Conservation (phyloP, 2,329 filamentous ascomycete genomes). For the Fusarium circinatum region DNA sequence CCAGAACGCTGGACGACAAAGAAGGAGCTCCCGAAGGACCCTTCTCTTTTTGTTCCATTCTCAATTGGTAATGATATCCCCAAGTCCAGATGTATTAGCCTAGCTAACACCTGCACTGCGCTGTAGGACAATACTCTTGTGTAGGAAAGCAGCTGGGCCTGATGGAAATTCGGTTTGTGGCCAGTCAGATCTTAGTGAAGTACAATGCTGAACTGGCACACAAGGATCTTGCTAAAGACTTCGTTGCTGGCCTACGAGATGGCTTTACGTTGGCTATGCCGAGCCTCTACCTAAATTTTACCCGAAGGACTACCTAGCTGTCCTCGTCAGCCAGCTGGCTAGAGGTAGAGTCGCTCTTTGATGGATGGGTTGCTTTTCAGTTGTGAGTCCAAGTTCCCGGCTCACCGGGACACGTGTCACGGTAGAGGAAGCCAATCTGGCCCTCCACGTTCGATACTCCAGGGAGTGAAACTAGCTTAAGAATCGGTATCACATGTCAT, state of each 20-base stretch:
- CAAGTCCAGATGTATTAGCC: neutral
- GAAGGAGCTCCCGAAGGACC: neutral
- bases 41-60: neutral
- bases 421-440: neutral
- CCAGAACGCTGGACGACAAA: neutral
- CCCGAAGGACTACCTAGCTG: neutral
- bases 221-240: neutral
- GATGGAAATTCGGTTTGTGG: neutral
- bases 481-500: too few relatives aligned
- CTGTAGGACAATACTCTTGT: neutral
- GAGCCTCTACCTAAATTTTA: neutral
- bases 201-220: neutral
- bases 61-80: neutral
- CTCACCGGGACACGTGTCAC: neutral
- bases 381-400: neutral
- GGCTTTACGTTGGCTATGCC: neutral
- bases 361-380: neutral
- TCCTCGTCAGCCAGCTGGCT: fast-evolving
- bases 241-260: neutral
- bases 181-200: neutral
- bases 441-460: neutral
- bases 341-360: neutral
- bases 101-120: neutral
- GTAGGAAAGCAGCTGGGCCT: neutral
- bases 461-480: neutral